Conservation (phyloP, 495 filamentous ascomycete genomes). For the Hyaloscypha bicolor region DNA sequence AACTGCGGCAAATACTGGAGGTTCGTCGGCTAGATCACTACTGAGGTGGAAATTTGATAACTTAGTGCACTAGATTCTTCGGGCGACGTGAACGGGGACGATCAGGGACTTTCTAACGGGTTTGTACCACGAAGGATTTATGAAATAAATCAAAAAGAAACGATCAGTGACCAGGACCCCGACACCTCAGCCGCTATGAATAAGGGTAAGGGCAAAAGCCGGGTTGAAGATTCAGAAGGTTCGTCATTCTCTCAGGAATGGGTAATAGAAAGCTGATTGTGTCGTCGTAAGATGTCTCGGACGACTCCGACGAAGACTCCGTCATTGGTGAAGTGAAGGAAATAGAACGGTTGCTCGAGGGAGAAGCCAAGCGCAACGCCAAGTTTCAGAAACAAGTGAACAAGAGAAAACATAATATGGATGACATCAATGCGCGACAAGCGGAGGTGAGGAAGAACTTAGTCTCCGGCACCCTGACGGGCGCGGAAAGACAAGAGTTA, state of each 20-base stretch:
- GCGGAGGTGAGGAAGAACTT: neutral
- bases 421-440: neutral
- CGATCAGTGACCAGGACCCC: too few species aligned
- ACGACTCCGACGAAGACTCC: neutral
- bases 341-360: neutral
- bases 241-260: neutral
- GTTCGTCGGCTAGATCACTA: too few species aligned
- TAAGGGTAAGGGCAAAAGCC: neutral
- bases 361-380: neutral
- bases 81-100: too few species aligned
- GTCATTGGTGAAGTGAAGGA: neutral
- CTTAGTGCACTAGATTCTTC: too few species aligned
- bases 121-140: too few species aligned
- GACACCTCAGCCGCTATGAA: too few species aligned
- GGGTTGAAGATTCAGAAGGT: neutral
- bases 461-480: neutral
- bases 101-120: too few species aligned
- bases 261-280: neutral
- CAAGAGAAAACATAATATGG: neutral
- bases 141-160: too few species aligned
- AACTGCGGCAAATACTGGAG: too few species aligned
- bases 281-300: neutral
- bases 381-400: neutral
- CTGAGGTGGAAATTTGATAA: too few species aligned
- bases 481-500: neutral